Conservation (phyloP, 352 stramenopile genomes). For the Aphanomyces cochlioides region DNA sequence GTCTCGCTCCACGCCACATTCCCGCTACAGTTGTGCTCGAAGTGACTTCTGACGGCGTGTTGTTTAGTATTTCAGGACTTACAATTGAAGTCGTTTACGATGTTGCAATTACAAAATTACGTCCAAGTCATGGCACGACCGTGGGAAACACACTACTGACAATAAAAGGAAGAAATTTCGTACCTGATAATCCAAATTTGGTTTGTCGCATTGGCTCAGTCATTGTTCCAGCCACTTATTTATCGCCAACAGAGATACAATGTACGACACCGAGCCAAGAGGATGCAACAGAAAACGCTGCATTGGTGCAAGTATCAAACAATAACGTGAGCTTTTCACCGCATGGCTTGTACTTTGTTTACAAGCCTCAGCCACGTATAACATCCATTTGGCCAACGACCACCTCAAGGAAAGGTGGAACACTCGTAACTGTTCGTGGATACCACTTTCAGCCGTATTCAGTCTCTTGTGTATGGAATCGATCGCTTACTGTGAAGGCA, state of each 20-base stretch:
- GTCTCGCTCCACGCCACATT: constrained; percentile 48
- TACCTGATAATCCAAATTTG: constrained; percentile 38
- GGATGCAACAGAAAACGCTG: constrained; percentile 36
- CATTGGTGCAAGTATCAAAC: constrained; percentile 56
- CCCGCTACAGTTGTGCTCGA: constrained; percentile 64
- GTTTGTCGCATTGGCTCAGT: constrained; percentile 77
- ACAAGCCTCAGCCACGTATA: constrained; percentile 49
- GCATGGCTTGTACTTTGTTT: constrained; percentile 80
- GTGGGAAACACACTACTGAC: constrained; percentile 78
- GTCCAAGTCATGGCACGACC: constrained; percentile 63
- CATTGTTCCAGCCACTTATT: constrained; percentile 49
- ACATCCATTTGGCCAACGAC: constrained; percentile 48
- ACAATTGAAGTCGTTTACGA: constrained; percentile 74
- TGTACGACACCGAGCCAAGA: constrained; percentile 57
- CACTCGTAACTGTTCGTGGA: constrained; percentile 14
- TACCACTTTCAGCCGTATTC: constrained; percentile 22
- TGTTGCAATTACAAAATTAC: constrained; percentile 60
- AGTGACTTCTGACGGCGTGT: constrained; percentile 68
- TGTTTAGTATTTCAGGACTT: constrained; percentile 54
- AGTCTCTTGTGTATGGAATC: constrained; percentile 22
- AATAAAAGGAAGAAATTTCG: constrained; percentile 83
- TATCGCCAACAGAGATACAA: constrained; percentile 66
- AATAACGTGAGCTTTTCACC: constrained; percentile 60
- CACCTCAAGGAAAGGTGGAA: background rate
- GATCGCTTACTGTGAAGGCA: constrained; percentile 31